These are phyloP conservation scores for Aureobasidium musti DNA, from an alignment of 2,329 filamentous ascomycete genomes.

Conservation along the genomic window DNA sequence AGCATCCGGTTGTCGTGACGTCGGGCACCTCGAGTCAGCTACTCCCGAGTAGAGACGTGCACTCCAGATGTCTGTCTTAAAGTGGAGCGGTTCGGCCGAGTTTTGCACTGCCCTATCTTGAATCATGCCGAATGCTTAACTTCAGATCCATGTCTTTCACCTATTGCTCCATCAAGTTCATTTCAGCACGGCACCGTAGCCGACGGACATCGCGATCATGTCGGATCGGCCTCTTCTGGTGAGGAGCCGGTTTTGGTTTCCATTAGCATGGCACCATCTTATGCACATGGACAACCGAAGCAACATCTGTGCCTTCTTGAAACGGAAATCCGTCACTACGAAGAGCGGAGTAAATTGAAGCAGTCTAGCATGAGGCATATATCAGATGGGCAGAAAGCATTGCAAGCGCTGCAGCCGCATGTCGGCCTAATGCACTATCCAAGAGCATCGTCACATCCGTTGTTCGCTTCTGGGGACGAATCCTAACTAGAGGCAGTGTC, in stretches of 20 bases:
- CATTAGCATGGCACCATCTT: background rate
- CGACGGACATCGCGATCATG: background rate
- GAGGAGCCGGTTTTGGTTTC: background rate
- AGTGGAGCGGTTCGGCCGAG: background rate
- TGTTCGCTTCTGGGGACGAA: background rate
- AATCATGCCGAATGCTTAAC: background rate
- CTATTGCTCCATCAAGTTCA: background rate
- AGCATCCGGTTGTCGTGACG: background rate
- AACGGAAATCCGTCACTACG: background rate
- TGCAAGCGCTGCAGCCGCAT: background rate
- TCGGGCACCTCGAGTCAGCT: slow-evolving; percentile 12
- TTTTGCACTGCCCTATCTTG: background rate
- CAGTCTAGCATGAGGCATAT: background rate
- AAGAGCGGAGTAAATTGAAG: background rate
- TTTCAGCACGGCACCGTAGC: background rate
- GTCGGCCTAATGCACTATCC: background rate
- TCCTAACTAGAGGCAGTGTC: background rate
- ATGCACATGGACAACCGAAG: background rate
- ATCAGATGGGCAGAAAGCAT: background rate
- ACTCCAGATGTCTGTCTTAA: too few species aligned
- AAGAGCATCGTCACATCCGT: background rate
- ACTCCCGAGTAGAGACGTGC: background rate
- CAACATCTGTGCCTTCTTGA: background rate
- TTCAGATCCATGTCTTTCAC: background rate
- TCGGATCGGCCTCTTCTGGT: background rate